Evolutionary conservation across 1,139 yeast species (phyloP).

Genomic region (Pichia sp.): DNA sequence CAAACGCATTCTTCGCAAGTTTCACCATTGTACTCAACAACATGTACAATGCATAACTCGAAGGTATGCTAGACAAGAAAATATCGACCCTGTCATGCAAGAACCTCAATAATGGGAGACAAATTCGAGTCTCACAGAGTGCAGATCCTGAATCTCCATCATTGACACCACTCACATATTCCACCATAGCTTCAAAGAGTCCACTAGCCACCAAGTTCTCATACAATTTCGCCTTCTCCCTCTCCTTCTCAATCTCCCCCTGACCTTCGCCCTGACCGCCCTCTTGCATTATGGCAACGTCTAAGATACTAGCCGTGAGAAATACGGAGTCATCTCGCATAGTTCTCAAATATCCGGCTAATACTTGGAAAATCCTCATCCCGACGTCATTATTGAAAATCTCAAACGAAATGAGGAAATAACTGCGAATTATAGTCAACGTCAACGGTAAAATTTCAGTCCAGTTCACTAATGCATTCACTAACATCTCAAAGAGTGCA

Average conservation of each 20-base stretch:
- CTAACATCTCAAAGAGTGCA: conserved; percentile 35
- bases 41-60: conserved; percentile 7
- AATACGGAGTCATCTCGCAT: conserved; percentile 69
- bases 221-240: conserved; percentile 30
- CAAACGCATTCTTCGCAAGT: conserved; percentile 19
- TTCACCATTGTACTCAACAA: conserved; percentile 15
- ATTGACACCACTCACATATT: conserved; percentile 42
- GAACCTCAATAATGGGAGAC: conserved; percentile 39
- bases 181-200: conserved; percentile 38
- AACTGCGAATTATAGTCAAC: conserved; percentile 64
- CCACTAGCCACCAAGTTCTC: conserved; percentile 39
- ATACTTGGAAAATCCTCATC: conserved; percentile 40
- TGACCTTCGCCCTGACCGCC: neutral
- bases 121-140: conserved; percentile 45
- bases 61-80: neutral
- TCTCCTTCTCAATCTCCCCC: too few relatives aligned
- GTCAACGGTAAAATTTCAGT: conserved; percentile 74
- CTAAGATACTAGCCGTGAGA: conserved; percentile 51
- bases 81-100: conserved; percentile 15
- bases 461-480: conserved; percentile 47
- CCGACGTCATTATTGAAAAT: conserved; percentile 34
- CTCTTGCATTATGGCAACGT: conserved; percentile 38
- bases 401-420: conserved; percentile 51
- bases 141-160: conserved; percentile 45
- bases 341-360: conserved; percentile 49